Evolutionary conservation across 2,329 filamentous ascomycete species (phyloP), one percentile per base, ranked within the genome.

Genomic region (Calonectria multiphialidica): DNA sequence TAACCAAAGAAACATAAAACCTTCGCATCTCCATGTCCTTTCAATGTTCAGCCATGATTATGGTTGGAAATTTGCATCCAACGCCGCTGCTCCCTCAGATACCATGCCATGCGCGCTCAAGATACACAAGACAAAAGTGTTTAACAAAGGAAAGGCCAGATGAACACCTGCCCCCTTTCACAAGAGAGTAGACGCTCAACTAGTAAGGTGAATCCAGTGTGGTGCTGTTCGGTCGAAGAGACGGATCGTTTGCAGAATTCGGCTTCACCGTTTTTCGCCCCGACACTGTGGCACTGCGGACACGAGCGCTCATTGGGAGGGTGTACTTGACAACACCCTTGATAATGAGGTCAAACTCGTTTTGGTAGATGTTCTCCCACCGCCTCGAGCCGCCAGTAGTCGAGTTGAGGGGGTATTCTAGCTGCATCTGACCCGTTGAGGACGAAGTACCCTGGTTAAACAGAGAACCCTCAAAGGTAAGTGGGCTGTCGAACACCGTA

Each of bases 341-440:
- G 49, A 99, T 90, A 72, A 98, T 96, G 61, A 99, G 89, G 77
- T 98, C 95, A 78, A 98, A 99, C 53, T 96, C 94, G 82, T 98
- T 94, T 75, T 97, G 91, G 63, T 98, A 88, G 57, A 98, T 96
- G 72, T 92, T 90, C 81, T 98, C 95, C 97, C 97, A 99, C 15
- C 96, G 91, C 80, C 94, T 92, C 2, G 93, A 93, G 10, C 96
- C 97, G 47, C 94, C 94, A 50, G 95, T 92, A 0, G 97, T 98
- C 78, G 92, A 92, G 83, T 98, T 99, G 5, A 96, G 96, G 0
- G 97, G 97, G 68, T 93, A 92, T 30, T 88, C 86, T 4, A 99
- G 89, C 45, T 96, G 93, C 76, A 99, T 91, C 80, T 97, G 94
- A 35, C 95, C 96, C 6, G 93, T 91, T 0, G 95, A 97, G 21